Evolutionary conservation across 345 rosid genomes (phyloP).

Genomic region (Microthlaspi erraticum): DNA sequence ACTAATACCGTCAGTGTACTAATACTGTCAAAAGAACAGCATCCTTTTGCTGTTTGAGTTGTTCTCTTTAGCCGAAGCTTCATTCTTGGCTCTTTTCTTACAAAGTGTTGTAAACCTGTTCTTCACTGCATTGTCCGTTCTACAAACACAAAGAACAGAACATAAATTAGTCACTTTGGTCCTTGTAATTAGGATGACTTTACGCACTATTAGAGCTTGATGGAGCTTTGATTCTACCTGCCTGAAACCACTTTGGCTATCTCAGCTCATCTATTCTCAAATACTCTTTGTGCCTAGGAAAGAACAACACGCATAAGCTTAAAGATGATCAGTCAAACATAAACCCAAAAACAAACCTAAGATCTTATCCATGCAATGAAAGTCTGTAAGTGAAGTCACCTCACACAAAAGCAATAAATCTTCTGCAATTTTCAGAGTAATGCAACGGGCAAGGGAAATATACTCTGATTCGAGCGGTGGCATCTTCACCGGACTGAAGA

Average conservation of each 20-base stretch:
- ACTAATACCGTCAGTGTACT: slow-evolving; percentile 48
- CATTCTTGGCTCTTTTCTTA: too few species aligned
- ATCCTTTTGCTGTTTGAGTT: slow-evolving; percentile 74
- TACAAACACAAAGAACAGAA: slow-evolving; percentile 43
- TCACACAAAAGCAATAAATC: too few species aligned
- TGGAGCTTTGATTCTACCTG: slow-evolving; percentile 67
- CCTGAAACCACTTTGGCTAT: too few species aligned
- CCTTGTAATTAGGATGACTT: slow-evolving; percentile 3
- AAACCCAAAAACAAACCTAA: slow-evolving; percentile 19
- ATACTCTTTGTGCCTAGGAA: slow-evolving; percentile 79
- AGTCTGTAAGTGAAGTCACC: too few species aligned
- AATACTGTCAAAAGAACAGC: too few species aligned
- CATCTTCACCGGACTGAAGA: too few species aligned
- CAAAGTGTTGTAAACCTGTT: too few species aligned
- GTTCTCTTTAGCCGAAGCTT: too few species aligned
- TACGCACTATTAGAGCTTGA: background rate
- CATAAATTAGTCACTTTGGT: slow-evolving; percentile 3
- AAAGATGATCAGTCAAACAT: slow-evolving; percentile 4
- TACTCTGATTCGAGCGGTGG: too few species aligned
- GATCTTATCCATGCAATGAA: slow-evolving; percentile 1
- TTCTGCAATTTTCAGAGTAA: too few species aligned
- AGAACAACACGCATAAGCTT: slow-evolving; percentile 2
- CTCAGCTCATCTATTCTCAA: slow-evolving; percentile 98
- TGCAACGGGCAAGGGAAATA: too few species aligned
- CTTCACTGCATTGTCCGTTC: slow-evolving; percentile 99